Base-by-base conservation (phyloP, 2,329 filamentous ascomycete species). In the Arthrobotrys musiformis region DNA sequence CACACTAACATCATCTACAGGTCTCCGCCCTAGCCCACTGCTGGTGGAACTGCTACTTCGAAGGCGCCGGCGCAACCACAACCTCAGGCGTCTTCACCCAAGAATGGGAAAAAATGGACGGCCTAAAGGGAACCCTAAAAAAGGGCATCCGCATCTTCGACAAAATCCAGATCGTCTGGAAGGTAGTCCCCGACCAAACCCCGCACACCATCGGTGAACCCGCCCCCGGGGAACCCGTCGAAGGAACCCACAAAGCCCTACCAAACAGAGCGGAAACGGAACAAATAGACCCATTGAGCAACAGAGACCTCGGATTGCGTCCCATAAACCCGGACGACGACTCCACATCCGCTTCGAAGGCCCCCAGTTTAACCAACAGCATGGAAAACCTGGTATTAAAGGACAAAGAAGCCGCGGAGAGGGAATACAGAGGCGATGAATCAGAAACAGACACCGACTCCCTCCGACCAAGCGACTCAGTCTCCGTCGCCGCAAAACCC, bases 41-140 rank as follows among this genome's bases (percentile, higher is more conserved):
- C 15, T 99, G 95, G 95, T 97, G 97, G 86, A 99, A 99, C 82
- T 86, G 90, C 1, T 98, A 90, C 84, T 98, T 98, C 81, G 95
- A 98, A 84, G 93, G 94, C 50, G 92, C 92, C 24, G 84, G 86
- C 15, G 86, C 92, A 0, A 87, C 91, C 58, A 87, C 63, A 15
- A 76, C 90, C 48, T 92, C 88, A 8, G 94, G 90, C 8, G 86
- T 91, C 5, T 92, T 92, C 82, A 88, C 90, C 78, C 89, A 90
- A 26, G 87, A 89, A n/a, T 93, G 90, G 89, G 89, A 92, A 17
- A 87, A 87, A 19, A 92, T 99, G 89, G 95, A 99, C 80, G 95
- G 95, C 2, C 94, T 99, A 83, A 97, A 97, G 83, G 95, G 95
- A 0, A 94, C 91, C 3, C 89, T 87, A 22, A 88, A 90, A 33